Evolutionary conservation across 371 early-diverging fungal species (phyloP).

Genomic region (Sporodiniella umbellata): DNA sequence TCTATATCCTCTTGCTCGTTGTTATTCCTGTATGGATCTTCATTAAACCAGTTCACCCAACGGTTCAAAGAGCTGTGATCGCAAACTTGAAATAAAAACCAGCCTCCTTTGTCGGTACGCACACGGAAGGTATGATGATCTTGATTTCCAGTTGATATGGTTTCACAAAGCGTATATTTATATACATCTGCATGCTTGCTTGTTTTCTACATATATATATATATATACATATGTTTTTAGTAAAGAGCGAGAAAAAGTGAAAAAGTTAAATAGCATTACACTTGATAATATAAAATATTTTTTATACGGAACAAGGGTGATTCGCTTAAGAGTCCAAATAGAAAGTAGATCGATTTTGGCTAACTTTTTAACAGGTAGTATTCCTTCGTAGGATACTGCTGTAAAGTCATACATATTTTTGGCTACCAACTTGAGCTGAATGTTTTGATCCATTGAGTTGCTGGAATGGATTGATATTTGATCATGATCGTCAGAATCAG

Average conservation of each 20-base stretch:
- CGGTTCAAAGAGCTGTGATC: constrained; percentile 29
- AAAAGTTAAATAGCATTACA: constrained; percentile 20
- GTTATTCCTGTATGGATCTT: not conserved
- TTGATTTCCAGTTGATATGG: constrained; percentile 4
- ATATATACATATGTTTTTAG: no score
- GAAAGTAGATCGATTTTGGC: constrained; percentile 33
- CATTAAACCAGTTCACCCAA: constrained; percentile 39
- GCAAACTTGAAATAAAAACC: constrained; percentile 38
- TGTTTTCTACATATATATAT: constrained; percentile 21
- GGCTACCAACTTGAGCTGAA: constrained; percentile 17
- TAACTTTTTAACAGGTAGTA: constrained; percentile 38
- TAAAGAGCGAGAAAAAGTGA: not conserved
- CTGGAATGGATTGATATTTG: constrained; percentile 5
- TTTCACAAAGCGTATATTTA: constrained; percentile 24
- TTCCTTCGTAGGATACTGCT: constrained; percentile 36
- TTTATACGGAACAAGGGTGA: constrained; percentile 34
- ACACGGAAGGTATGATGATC: constrained; percentile 33
- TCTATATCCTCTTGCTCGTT: not conserved
- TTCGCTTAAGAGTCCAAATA: constrained; percentile 43
- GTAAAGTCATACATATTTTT: constrained; percentile 31
- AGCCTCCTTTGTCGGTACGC: constrained; percentile 15
- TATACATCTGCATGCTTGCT: constrained; percentile 21
- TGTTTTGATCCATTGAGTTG: constrained; percentile 6
- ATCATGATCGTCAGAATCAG: constrained; percentile 9
- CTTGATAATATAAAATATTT: constrained; percentile 32